phyloP scores from a whole-genome alignment of 73 alveolate genomes.

The Paraurostyla sp. region DNA sequence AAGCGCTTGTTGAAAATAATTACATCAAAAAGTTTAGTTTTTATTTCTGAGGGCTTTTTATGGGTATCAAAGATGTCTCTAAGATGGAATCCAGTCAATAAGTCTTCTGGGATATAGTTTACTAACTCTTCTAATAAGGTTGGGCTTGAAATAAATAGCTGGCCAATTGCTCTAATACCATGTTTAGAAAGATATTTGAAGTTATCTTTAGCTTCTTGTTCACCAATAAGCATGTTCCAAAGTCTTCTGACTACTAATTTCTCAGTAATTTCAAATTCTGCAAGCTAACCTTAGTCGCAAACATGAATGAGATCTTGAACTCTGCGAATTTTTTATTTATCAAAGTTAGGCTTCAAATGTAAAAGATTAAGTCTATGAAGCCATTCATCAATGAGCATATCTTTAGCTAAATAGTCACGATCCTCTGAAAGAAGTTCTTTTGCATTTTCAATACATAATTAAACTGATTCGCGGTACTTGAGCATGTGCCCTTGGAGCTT shows the following conservation, averaged over 20 bases:
- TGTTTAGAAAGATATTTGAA: slow-evolving; percentile 54
- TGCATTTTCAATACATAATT: slow-evolving; percentile 29
- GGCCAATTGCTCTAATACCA: slow-evolving; percentile 55
- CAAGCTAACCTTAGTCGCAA: slow-evolving; percentile 18
- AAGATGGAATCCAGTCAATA: slow-evolving; percentile 54
- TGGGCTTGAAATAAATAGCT: background rate
- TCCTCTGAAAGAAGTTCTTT: slow-evolving; percentile 19
- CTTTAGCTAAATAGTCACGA: background rate
- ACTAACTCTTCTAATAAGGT: slow-evolving; percentile 11
- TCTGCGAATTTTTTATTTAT: slow-evolving; percentile 44
- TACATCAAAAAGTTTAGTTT: slow-evolving; percentile 11
- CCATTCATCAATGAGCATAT: slow-evolving; percentile 58
- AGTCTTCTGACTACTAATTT: slow-evolving; percentile 40
- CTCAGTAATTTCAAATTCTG: slow-evolving; percentile 36
- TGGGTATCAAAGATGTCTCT: slow-evolving; percentile 39
- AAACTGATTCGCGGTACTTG: slow-evolving; percentile 36
- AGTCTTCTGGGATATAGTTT: slow-evolving; percentile 45
- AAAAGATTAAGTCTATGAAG: slow-evolving; percentile 54
- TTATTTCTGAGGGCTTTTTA: slow-evolving; percentile 29
- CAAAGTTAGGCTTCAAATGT: slow-evolving; percentile 31
- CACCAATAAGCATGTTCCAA: slow-evolving; percentile 60
- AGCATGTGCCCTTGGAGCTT: slow-evolving; percentile 60
- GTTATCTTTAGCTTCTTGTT: slow-evolving; percentile 38
- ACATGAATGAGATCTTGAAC: slow-evolving; percentile 43
- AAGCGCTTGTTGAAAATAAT: slow-evolving; percentile 50